Conservation (phyloP, 2,329 filamentous ascomycete genomes). For the Bretziella fagacearum region DNA sequence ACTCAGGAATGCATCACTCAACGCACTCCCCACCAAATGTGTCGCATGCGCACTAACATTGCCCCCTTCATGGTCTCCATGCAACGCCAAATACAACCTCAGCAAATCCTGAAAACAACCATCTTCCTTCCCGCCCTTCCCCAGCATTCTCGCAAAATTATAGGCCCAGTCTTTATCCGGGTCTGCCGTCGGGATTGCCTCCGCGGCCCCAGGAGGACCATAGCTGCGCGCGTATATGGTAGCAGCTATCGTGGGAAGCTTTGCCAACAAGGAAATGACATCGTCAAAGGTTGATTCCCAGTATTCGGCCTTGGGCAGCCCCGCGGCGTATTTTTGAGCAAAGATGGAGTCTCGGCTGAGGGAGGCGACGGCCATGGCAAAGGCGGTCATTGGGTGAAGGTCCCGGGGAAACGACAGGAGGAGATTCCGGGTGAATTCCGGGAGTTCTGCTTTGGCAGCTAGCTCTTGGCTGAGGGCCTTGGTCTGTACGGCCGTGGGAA, state of each 20-base stretch:
- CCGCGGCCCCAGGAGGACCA: constrained; percentile 42
- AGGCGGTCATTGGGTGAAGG: constrained; percentile 96
- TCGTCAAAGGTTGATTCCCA: constrained; percentile 98
- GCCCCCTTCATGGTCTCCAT: constrained; percentile 95
- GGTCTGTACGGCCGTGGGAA: constrained; percentile 68
- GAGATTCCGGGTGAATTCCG: constrained; percentile 69
- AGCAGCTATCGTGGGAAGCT: constrained; percentile 89
- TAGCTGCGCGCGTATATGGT: constrained; percentile 95
- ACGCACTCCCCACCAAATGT: constrained; percentile 83
- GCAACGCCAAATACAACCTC: constrained; percentile 82
- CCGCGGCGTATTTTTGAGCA: constrained; percentile 79
- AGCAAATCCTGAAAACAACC: constrained; percentile 92
- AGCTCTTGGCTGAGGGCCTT: constrained; percentile 70
- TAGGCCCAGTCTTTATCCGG: constrained; percentile 88
- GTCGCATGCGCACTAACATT: constrained; percentile 95
- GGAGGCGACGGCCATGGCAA: constrained; percentile 87
- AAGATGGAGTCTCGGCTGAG: constrained; percentile 90
- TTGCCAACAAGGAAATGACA: constrained; percentile 80
- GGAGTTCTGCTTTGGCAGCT: constrained; percentile 69
- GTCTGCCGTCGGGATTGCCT: constrained; percentile 62
- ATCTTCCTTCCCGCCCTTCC: constrained; percentile 73
- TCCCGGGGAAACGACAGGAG: constrained; percentile 77
- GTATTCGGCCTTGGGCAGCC: constrained; percentile 89
- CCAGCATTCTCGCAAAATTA: constrained; percentile 94
- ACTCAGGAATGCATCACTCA: constrained; percentile 87